Percentiles rank a stretch among this genome's conserved stretches.
Conservation (phyloP, 805 yeast genomes). For the Suhomyces tanzawaensis region DNA sequence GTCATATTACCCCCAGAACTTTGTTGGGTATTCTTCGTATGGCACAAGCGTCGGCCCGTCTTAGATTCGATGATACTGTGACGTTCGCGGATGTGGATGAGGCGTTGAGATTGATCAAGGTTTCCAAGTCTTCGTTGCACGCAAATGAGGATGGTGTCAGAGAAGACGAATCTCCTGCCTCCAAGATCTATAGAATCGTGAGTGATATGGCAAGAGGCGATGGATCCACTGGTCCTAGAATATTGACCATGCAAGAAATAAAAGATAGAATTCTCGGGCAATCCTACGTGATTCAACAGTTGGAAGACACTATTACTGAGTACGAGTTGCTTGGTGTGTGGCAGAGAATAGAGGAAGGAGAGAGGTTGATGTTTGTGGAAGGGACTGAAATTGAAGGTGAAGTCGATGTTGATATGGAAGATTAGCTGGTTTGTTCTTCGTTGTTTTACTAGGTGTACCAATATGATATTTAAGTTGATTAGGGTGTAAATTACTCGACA, state of each 20-base stretch:
- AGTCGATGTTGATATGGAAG: slow-evolving; percentile 27
- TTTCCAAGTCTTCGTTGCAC: slow-evolving; percentile 80
- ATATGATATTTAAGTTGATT: neutral
- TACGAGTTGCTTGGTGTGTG: slow-evolving; percentile 72
- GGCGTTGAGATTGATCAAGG: slow-evolving; percentile 81
- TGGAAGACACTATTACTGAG: slow-evolving; percentile 71
- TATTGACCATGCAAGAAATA: slow-evolving; percentile 47
- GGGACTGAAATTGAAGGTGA: slow-evolving; percentile 27
- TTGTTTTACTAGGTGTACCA: slow-evolving; percentile 7
- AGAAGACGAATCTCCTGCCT: slow-evolving; percentile 64
- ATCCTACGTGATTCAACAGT: slow-evolving; percentile 80
- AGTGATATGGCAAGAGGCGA: slow-evolving; percentile 51
- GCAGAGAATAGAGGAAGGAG: slow-evolving; percentile 72
- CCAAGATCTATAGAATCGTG: slow-evolving; percentile 71
- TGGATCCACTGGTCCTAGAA: slow-evolving; percentile 23
- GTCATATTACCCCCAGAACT: slow-evolving; percentile 95
- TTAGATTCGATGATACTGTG: slow-evolving; percentile 75
- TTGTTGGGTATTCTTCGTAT: slow-evolving; percentile 85
- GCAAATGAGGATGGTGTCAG: slow-evolving; percentile 44
- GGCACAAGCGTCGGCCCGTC: slow-evolving; percentile 91
- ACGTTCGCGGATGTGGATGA: slow-evolving; percentile 86
- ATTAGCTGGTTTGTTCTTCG: slow-evolving; percentile 3
- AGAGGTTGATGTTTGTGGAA: slow-evolving; percentile 55
- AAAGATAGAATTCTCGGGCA: slow-evolving; percentile 67
- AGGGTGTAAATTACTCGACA: slow-evolving; percentile 1